Evolutionary conservation across 2,329 filamentous ascomycete genomes (phyloP).

Genomic region (Ceratocystiopsis brevicomis): DNA sequence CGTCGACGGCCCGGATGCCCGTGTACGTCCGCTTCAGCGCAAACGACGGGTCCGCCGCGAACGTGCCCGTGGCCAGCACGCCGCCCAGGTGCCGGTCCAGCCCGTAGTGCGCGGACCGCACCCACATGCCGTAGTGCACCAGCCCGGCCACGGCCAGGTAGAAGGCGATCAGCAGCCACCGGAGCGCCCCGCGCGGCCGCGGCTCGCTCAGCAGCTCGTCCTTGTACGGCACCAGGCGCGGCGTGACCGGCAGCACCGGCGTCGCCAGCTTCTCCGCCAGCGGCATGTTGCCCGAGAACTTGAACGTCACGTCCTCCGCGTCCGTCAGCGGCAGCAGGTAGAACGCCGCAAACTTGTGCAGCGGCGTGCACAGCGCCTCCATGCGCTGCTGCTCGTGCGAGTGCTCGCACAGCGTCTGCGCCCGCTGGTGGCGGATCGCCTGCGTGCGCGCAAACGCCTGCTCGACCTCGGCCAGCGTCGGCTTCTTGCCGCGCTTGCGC

Average conservation of each 20-base stretch:
- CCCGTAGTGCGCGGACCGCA: not conserved
- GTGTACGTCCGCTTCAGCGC: slow-evolving; percentile 1
- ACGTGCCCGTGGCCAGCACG: slow-evolving; percentile 2
- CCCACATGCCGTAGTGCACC: slow-evolving; percentile 2
- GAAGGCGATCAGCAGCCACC: not conserved
- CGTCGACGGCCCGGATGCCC: slow-evolving; percentile 2
- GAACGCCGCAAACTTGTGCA: not conserved
- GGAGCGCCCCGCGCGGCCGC: not conserved
- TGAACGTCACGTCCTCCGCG: slow-evolving; percentile 4
- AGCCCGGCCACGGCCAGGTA: slow-evolving; percentile 1
- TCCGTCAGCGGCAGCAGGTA: slow-evolving; percentile 1
- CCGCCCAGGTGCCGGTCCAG: not conserved
- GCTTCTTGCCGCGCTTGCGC: not conserved
- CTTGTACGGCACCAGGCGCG: slow-evolving; percentile 5
- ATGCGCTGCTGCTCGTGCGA: slow-evolving; percentile 7
- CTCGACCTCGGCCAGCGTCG: slow-evolving; percentile 1
- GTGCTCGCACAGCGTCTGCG: not conserved
- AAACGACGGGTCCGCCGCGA: not conserved
- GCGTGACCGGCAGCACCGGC: not conserved
- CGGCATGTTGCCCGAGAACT: slow-evolving; percentile 5
- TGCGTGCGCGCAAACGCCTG: slow-evolving; percentile 3
- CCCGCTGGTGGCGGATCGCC: not conserved
- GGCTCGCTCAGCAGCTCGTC: slow-evolving; percentile 6
- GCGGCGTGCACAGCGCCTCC: slow-evolving; percentile 4
- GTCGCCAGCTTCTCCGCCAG: slow-evolving; percentile 3